Conservation (phyloP, 2,329 filamentous ascomycete genomes). For the Fusarium coicis region DNA sequence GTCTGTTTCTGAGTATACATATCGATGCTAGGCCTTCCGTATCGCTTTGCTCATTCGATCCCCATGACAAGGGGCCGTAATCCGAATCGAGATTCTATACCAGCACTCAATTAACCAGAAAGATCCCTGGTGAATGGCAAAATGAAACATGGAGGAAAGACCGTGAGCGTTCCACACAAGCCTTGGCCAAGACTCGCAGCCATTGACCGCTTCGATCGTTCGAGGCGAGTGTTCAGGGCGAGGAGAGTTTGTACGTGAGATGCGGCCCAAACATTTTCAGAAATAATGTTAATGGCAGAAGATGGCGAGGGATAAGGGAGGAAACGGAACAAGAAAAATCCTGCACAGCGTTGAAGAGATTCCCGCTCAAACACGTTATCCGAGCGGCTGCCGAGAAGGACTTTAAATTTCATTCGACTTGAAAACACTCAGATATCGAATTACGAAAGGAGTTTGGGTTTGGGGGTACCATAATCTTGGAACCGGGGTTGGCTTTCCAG, state of each 20-base stretch:
- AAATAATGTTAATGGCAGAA: neutral
- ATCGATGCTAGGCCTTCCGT: no score
- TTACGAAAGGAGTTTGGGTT: neutral
- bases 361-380: neutral
- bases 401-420: neutral
- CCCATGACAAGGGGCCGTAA: no score
- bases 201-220: neutral
- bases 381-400: neutral
- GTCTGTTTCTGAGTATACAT: neutral
- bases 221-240: accelerated
- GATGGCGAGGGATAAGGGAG: neutral
- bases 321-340: no score
- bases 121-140: neutral
- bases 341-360: neutral
- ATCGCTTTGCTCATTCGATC: neutral
- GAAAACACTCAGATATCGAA: neutral
- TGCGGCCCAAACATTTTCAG: neutral
- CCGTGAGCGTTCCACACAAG: no score
- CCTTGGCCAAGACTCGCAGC: neutral
- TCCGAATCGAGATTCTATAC: neutral
- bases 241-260: no score
- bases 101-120: neutral
- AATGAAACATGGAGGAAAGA: neutral
- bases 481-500: neutral
- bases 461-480: neutral